Conservation (phyloP, 2,329 filamentous ascomycete genomes). For the Sarocladium kiliense region DNA sequence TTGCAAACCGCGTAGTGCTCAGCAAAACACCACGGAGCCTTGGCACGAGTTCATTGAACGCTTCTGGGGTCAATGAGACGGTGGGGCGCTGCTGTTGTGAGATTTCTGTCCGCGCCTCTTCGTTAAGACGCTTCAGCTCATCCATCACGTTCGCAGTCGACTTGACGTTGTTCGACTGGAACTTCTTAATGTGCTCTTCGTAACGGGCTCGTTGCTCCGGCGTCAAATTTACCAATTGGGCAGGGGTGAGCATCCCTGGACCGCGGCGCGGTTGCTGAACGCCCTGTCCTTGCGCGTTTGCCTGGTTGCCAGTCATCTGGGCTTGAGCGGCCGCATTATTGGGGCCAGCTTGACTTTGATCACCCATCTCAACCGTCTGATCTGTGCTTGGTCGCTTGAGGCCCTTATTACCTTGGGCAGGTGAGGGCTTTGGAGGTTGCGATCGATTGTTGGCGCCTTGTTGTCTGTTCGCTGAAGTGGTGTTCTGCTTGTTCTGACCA, state of each 20-base stretch:
- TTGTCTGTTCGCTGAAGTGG: conserved; percentile 19
- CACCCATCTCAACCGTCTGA: conserved; percentile 28
- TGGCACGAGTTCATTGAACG: conserved; percentile 36
- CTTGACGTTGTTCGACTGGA: conserved; percentile 18
- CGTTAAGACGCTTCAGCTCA: conserved; percentile 31
- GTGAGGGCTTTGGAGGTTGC: conserved; percentile 30
- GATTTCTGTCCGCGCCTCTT: conserved; percentile 40
- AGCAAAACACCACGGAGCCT: conserved; percentile 36
- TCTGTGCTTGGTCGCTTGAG: conserved; percentile 48
- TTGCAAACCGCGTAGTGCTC: conserved; percentile 40
- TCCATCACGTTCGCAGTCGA: conserved; percentile 19
- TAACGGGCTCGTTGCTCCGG: conserved; percentile 37
- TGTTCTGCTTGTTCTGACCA: conserved; percentile 24
- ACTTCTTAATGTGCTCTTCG: conserved; percentile 26
- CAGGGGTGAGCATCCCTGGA: not conserved
- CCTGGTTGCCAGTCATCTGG: not conserved
- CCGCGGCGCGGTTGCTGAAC: not conserved
- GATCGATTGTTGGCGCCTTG: conserved; percentile 27
- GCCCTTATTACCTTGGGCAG: conserved; percentile 35
- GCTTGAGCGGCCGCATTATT: not conserved
- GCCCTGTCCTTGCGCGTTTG: not conserved
- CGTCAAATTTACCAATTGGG: conserved; percentile 29
- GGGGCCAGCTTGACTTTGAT: conserved; percentile 1
- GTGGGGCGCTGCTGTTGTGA: not conserved
- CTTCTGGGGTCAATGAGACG: conserved; percentile 35